Percentiles rank a stretch among this genome's conserved stretches.
phyloP scores from a whole-genome alignment of 2,329 filamentous ascomycete species.

The Colletotrichum sp. region DNA sequence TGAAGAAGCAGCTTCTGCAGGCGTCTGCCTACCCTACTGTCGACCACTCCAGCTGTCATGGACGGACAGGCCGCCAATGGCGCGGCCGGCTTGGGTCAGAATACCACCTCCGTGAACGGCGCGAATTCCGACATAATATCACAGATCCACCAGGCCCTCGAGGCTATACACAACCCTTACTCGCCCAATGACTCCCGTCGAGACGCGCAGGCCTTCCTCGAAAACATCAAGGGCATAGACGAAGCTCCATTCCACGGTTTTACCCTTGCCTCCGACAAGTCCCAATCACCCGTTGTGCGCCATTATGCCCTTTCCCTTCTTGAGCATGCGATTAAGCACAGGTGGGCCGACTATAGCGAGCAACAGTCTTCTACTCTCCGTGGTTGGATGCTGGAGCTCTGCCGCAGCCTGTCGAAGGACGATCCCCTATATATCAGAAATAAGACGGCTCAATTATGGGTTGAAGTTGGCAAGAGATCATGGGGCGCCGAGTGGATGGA shows the following conservation, averaged over 20 bases:
- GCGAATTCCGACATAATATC: conserved; percentile 55
- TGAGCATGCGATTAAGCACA: conserved; percentile 87
- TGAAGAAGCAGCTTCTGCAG: conserved; percentile 10
- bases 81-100: conserved; percentile 21
- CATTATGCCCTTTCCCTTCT: conserved; percentile 94
- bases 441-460: conserved; percentile 94
- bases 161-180: conserved; percentile 83
- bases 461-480: conserved; percentile 88
- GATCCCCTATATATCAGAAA: conserved; percentile 88
- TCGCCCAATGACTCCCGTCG: conserved; percentile 83
- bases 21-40: conserved; percentile 3
- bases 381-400: conserved; percentile 79
- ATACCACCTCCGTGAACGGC: conserved; percentile 36
- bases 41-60: conserved; percentile 30
- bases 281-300: conserved; percentile 81
- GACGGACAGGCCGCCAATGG: conserved; percentile 38
- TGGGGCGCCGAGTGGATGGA: conserved; percentile 95
- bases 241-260: conserved; percentile 88
- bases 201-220: conserved; percentile 85
- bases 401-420: conserved; percentile 69
- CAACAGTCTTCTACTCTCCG: conserved; percentile 74
- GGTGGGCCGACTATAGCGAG: conserved; percentile 75
- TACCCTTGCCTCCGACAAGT: conserved; percentile 75
- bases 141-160: conserved; percentile 82
- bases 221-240: conserved; percentile 78